Conservation (phyloP, 306 rosid genomes). For the Castanospermum australe region DNA sequence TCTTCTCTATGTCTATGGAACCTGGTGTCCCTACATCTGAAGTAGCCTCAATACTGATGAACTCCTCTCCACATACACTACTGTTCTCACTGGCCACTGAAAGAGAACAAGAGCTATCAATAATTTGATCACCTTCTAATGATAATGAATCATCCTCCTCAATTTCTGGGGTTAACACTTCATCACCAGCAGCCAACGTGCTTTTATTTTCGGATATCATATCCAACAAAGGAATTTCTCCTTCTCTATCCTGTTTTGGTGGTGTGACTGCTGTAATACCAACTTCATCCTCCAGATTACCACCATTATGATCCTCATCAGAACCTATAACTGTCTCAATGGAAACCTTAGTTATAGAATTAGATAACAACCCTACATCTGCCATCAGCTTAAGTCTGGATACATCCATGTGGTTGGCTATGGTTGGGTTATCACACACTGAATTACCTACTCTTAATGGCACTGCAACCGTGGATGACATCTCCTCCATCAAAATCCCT, state of each 20-base stretch:
- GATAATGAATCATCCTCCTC: slow-evolving; percentile 80
- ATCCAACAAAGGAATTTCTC: slow-evolving; percentile 34
- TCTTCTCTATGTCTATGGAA: slow-evolving; percentile 46
- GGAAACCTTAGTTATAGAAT: slow-evolving; percentile 53
- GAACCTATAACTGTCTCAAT: slow-evolving; percentile 42
- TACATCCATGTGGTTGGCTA: slow-evolving; percentile 62
- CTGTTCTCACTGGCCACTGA: slow-evolving; percentile 73
- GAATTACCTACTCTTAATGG: slow-evolving; percentile 80
- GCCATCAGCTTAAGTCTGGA: slow-evolving; percentile 73
- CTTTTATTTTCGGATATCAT: slow-evolving; percentile 50
- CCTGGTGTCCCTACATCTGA: slow-evolving; percentile 48
- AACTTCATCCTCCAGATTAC: slow-evolving; percentile 43
- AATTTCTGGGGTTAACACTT: slow-evolving; percentile 42
- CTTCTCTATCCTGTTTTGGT: slow-evolving; percentile 40
- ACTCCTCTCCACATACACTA: slow-evolving; percentile 75
- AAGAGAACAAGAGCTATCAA: slow-evolving; percentile 68
- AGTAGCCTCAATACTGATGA: slow-evolving; percentile 49
- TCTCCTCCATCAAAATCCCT: slow-evolving; percentile 82
- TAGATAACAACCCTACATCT: slow-evolving; percentile 57
- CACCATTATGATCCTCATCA: slow-evolving; percentile 49
- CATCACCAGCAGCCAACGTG: slow-evolving; percentile 38
- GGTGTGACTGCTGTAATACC: slow-evolving; percentile 29
- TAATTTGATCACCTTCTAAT: slow-evolving; percentile 63
- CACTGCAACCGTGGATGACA: slow-evolving; percentile 63
- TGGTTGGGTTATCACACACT: slow-evolving; percentile 67